These are phyloP conservation scores for Xenoacremonium recifei DNA, from an alignment of 2,329 filamentous ascomycete genomes.

Conservation along the genomic window DNA sequence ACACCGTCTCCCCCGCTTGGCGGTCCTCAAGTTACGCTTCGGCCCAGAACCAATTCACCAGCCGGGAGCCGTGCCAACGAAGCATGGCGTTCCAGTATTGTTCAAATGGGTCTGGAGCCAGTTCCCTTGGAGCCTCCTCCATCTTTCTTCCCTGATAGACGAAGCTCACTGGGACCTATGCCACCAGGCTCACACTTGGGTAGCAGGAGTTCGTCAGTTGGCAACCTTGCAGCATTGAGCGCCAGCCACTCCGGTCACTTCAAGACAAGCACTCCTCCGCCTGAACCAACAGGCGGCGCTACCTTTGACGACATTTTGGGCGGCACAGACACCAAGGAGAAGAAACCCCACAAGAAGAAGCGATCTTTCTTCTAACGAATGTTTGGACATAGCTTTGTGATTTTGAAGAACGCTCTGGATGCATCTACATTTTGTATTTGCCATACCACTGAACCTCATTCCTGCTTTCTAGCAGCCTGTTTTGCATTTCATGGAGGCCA, in stretches of 20 bases:
- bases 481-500: background rate
- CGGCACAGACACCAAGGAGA: conserved; percentile 30
- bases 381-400: background rate
- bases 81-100: conserved; percentile 41
- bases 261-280: conserved; percentile 15
- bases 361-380: conserved; percentile 41
- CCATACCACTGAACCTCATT: too few relatives aligned
- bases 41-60: conserved; percentile 39
- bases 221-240: conserved; percentile 32
- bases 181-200: conserved; percentile 30
- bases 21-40: conserved; percentile 33
- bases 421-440: background rate
- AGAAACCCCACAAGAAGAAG: conserved; percentile 37
- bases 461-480: background rate
- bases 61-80: conserved; percentile 31
- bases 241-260: conserved; percentile 14
- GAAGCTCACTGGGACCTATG: conserved; percentile 34
- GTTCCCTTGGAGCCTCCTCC: conserved; percentile 37
- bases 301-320: conserved; percentile 52
- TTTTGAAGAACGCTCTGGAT: background rate
- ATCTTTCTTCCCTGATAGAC: conserved; percentile 27
- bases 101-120: conserved; percentile 42
- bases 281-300: conserved; percentile 30
- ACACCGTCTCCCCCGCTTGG: conserved; percentile 26
- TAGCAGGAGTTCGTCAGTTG: conserved; percentile 33